These are phyloP conservation scores for Ganoderma meredithae DNA, from an alignment of 1,284 basidiomycete species.

Conservation along the genomic window DNA sequence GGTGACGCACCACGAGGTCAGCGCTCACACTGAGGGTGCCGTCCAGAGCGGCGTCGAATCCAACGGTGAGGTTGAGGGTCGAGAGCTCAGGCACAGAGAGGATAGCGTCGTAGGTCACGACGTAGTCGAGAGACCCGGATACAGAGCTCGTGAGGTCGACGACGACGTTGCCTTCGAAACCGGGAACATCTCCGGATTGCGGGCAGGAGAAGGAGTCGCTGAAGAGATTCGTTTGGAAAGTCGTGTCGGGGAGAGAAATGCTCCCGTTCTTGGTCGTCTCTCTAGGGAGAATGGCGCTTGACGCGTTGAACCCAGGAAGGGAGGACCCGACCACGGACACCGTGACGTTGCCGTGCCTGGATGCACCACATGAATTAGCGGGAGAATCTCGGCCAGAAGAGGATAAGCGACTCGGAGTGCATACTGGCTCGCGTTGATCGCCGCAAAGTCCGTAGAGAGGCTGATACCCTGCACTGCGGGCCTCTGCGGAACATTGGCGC, in stretches of 20 bases:
- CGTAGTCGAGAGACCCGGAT: not conserved
- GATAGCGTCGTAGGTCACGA: not conserved
- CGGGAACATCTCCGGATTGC: not conserved
- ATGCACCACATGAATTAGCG: not conserved
- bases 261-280: not conserved
- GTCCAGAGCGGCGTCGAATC: constrained; percentile 4
- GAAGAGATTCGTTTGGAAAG: not conserved
- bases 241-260: constrained; percentile 12
- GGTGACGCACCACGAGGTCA: not conserved
- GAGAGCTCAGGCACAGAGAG: not conserved
- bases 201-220: constrained; percentile 9
- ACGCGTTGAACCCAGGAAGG: not conserved
- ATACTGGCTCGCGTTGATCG: constrained; percentile 43
- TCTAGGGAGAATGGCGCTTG: not conserved
- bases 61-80: not conserved
- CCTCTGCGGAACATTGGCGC: constrained; percentile 40
- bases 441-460: constrained; percentile 51
- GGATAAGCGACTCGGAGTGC: constrained; percentile 5
- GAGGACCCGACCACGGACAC: not conserved
- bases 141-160: not conserved
- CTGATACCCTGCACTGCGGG: constrained; percentile 49
- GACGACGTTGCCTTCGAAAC: not conserved
- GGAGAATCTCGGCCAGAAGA: not conserved
- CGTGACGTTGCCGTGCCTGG: constrained; percentile 5
- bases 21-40: constrained; percentile 6